These are phyloP conservation scores for Cucumis cinereus DNA, from an alignment of 306 rosid species.

Conservation along the genomic window DNA sequence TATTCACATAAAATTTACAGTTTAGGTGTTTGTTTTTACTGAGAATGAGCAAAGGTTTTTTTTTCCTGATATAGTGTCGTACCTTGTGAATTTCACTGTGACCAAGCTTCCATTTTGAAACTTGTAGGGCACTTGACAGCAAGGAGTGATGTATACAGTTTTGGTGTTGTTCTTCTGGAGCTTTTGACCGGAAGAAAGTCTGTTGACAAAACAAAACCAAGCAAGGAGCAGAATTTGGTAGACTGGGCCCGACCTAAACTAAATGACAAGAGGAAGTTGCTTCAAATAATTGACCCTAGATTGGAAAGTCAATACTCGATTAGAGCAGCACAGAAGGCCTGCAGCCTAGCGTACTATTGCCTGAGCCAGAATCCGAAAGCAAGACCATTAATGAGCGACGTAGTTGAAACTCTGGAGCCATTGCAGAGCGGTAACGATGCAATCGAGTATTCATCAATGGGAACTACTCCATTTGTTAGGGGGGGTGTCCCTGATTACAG, in stretches of 20 bases:
- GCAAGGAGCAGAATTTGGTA: conserved; percentile 90
- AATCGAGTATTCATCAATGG: conserved; percentile 43
- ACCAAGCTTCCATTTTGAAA: conserved; percentile 12
- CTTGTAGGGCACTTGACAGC: conserved; percentile 92
- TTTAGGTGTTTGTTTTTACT: background rate
- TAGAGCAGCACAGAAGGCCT: conserved; percentile 97
- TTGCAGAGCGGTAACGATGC: conserved; percentile 60
- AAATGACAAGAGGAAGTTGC: conserved; percentile 93
- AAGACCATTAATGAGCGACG: conserved; percentile 98
- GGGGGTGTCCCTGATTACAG: conserved; percentile 52
- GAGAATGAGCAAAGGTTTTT: background rate
- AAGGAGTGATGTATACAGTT: conserved; percentile 95
- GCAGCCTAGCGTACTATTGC: conserved; percentile 98
- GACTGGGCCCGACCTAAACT: conserved; percentile 99
- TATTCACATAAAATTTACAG: background rate
- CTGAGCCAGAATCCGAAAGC: conserved; percentile 98
- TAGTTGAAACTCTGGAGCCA: conserved; percentile 95
- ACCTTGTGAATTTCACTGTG: background rate
- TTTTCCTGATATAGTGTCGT: background rate
- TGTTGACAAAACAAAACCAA: conserved; percentile 91
- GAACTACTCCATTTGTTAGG: conserved; percentile 43
- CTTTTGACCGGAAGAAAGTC: conserved; percentile 91
- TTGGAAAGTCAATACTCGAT: conserved; percentile 88
- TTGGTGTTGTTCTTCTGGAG: conserved; percentile 96
- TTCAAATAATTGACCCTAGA: conserved; percentile 87